Percentiles rank a stretch among this genome's conserved stretches.
Evolutionary conservation across 441 rosid species (phyloP).

Genomic region (Theobroma grandiflorum): DNA sequence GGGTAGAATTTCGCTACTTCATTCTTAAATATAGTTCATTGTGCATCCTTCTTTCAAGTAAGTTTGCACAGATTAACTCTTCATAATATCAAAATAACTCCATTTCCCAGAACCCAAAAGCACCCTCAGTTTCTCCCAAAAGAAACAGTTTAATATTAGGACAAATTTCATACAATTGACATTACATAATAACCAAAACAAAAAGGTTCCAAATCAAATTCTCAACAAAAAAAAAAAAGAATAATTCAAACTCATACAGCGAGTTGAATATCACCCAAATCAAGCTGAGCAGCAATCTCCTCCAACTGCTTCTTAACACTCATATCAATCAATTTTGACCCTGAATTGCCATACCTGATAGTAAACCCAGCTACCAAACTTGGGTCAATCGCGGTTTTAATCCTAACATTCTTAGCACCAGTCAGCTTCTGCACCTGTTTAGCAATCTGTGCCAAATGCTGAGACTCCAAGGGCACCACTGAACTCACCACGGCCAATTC

Average conservation of each 20-base stretch:
- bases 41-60: background rate
- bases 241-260: constrained; percentile 33
- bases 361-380: constrained; percentile 91
- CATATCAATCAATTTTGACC: constrained; percentile 90
- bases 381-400: constrained; percentile 77
- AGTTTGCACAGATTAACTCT: background rate
- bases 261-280: constrained; percentile 75
- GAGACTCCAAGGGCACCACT: constrained; percentile 78
- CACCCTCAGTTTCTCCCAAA: background rate
- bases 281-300: constrained; percentile 82
- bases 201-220: background rate
- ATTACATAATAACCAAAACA: background rate
- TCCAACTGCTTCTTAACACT: constrained; percentile 94
- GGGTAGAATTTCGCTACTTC: background rate
- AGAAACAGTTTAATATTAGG: background rate
- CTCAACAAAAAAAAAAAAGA: background rate
- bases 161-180: constrained; percentile 14
- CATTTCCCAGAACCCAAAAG: background rate
- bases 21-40: background rate
- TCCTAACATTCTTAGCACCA: constrained; percentile 82
- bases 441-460: constrained; percentile 86
- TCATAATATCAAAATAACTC: background rate
- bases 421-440: constrained; percentile 93
- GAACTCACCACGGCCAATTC: constrained; percentile 81
- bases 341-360: constrained; percentile 71